Base-by-base conservation (phyloP, 352 stramenopile genomes). In the Albugo candida region DNA sequence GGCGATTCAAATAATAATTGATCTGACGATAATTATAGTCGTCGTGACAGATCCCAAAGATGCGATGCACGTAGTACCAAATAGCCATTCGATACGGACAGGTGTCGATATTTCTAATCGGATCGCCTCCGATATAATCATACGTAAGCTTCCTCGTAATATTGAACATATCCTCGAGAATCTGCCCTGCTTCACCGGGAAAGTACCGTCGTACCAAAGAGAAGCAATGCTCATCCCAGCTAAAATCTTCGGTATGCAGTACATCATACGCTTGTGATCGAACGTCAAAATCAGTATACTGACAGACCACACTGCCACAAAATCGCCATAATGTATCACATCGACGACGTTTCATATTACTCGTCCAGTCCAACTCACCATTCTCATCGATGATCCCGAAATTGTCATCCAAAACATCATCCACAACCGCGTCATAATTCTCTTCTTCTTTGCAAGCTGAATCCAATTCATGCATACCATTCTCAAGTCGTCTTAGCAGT, bases 201-300 rank as follows among this genome's bases (percentile, higher is more conserved):
- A 84, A 92, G 63, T 91, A 92, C 5, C 76, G 66, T 43, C 73
- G 76, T 27, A 92, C 70, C 27, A 89, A 69, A 20, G 79, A 84
- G 56, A 89, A 89, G 48, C 76, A 84, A 50, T 92, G 79, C 54
- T 92, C 76, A 46, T 85, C 79, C 79, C 79, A 92, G 54, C 71
- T 83, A 53, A 92, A 92, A 50, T 92, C 79, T 45, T 92, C 76
- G 14, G 79, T 89, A 50, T 92, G 75, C 21, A 92, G 58, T 51
- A 92, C 73, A 36, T 72, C 68, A 48, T 92, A 88, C 35, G 81
- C 68, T 38, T 65, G 51, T 1, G 76, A 86, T 18, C 65, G 64
- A n/a, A 91, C 74, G 56, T 92, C 76, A 60, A 92, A 92, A 60
- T 92, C 79, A 1, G 66, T 60, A 45, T 92, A 87, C 16, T 75